Percentiles rank a stretch among this genome's conserved stretches.
phyloP scores from a whole-genome alignment of 257 asterid genomes.

The Gentiana straminea region DNA sequence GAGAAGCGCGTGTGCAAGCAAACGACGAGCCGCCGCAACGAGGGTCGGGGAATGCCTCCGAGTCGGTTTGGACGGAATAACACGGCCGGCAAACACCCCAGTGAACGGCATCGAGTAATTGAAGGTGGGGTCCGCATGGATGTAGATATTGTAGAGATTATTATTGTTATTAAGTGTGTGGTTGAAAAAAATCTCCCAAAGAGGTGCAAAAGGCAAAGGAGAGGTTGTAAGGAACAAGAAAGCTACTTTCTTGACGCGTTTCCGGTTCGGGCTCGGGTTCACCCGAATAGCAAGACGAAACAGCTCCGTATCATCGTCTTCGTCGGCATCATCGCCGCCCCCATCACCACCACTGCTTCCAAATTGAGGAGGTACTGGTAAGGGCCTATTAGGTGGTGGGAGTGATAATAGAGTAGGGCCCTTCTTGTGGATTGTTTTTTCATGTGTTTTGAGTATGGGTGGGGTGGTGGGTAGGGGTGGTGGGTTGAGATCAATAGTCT shows the following conservation, averaged over 20 bases:
- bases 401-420: slow-evolving; percentile 4
- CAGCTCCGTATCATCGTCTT: slow-evolving; percentile 20
- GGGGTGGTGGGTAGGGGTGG: slow-evolving; percentile 11
- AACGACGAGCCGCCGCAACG: slow-evolving; percentile 52
- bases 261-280: slow-evolving; percentile 27
- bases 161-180: slow-evolving; percentile 19
- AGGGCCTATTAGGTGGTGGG: background rate
- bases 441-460: slow-evolving; percentile 8
- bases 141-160: slow-evolving; percentile 42
- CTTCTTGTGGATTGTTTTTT: slow-evolving; percentile 3
- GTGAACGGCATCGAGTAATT: slow-evolving; percentile 26
- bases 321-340: slow-evolving; percentile 5
- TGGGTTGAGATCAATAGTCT: background rate
- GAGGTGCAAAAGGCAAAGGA: slow-evolving; percentile 58
- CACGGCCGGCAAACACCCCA: slow-evolving; percentile 47
- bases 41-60: slow-evolving; percentile 60
- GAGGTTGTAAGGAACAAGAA: slow-evolving; percentile 65
- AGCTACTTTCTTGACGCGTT: slow-evolving; percentile 41
- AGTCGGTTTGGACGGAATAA: slow-evolving; percentile 49
- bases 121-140: slow-evolving; percentile 49
- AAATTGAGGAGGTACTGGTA: background rate
- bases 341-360: background rate
- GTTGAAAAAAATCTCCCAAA: slow-evolving; percentile 62
- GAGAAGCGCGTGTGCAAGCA: slow-evolving; percentile 56
- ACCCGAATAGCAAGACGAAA: slow-evolving; percentile 33